These are phyloP conservation scores for Fusarium liriodendri DNA, from an alignment of 2,329 filamentous ascomycete species.

Conservation along the genomic window DNA sequence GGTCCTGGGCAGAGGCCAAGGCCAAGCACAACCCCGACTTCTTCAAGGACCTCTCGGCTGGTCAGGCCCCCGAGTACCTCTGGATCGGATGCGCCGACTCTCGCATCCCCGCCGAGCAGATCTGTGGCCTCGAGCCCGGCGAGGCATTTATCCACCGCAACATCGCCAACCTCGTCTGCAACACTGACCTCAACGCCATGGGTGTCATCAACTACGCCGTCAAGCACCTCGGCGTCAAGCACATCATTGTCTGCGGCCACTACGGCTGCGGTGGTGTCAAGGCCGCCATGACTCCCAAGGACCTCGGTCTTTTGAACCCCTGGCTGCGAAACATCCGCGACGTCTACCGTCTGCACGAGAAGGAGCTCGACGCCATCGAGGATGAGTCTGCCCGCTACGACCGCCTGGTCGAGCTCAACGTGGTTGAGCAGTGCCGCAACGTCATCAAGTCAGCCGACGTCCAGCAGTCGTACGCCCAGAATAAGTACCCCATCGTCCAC, in stretches of 20 bases:
- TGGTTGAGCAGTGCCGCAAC: constrained; percentile 80
- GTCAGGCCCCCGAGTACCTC: constrained; percentile 77
- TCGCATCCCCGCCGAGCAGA: constrained; percentile 89
- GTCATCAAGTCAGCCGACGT: constrained; percentile 84
- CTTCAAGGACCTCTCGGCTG: constrained; percentile 72
- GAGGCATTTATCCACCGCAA: constrained; percentile 96
- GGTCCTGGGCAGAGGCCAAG: constrained; percentile 72
- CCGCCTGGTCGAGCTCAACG: constrained; percentile 86
- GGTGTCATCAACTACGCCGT: constrained; percentile 91
- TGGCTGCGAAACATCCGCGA: constrained; percentile 82
- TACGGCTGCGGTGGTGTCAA: constrained; percentile 83
- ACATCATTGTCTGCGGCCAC: constrained; percentile 83
- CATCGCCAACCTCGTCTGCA: constrained; percentile 88
- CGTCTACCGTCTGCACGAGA: constrained; percentile 77
- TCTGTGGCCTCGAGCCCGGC: constrained; percentile 85
- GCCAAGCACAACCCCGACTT: constrained; percentile 69
- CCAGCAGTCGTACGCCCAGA: constrained; percentile 74
- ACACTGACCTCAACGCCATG: constrained; percentile 82
- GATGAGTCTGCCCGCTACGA: constrained; percentile 71
- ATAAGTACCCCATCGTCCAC: constrained; percentile 76
- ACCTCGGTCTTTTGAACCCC: constrained; percentile 77
- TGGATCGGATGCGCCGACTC: constrained; percentile 95
- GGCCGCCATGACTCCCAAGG: constrained; percentile 77
- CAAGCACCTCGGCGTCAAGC: constrained; percentile 81
- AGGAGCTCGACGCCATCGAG: constrained; percentile 73